These are phyloP conservation scores for Leptomonas pyrrhocoris DNA, from an alignment of 208 protist genomes.

Conservation along the genomic window DNA sequence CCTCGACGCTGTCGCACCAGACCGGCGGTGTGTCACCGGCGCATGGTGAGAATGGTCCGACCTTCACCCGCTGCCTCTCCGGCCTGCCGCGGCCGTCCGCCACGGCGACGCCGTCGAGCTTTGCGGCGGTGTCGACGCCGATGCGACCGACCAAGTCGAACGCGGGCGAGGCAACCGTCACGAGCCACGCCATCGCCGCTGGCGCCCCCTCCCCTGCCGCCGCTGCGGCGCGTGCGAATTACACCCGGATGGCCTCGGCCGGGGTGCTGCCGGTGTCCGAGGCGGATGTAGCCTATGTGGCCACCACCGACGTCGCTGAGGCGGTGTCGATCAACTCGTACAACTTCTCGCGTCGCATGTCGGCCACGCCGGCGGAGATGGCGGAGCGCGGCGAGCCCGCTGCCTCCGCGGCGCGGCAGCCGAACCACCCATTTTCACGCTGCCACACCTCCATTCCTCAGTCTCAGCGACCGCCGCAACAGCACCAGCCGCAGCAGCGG, in stretches of 20 bases:
- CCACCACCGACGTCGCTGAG: slow-evolving; percentile 50
- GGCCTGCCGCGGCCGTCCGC: slow-evolving; percentile 11
- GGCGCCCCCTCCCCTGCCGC: neutral
- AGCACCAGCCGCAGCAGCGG: too few relatives aligned
- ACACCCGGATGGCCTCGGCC: slow-evolving; percentile 40
- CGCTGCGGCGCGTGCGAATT: slow-evolving; percentile 13
- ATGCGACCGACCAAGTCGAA: slow-evolving; percentile 22
- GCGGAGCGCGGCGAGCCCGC: slow-evolving; percentile 5
- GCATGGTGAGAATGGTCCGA: slow-evolving; percentile 8
- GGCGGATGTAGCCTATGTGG: slow-evolving; percentile 56
- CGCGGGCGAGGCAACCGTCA: neutral
- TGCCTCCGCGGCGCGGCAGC: slow-evolving; percentile 7
- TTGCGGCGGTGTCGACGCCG: slow-evolving; percentile 10
- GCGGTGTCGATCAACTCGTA: slow-evolving; percentile 51
- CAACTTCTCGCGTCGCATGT: slow-evolving; percentile 59
- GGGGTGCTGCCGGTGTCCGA: slow-evolving; percentile 61
- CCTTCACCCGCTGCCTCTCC: slow-evolving; percentile 28
- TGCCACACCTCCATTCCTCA: slow-evolving; percentile 35
- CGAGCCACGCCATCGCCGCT: neutral
- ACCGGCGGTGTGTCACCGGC: slow-evolving; percentile 4
- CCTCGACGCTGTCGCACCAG: too few relatives aligned
- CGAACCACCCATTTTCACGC: slow-evolving; percentile 30
- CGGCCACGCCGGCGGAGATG: slow-evolving; percentile 7
- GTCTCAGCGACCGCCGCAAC: neutral
- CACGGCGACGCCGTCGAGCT: neutral